Evolutionary conservation across 352 stramenopile species (phyloP), one percentile per base, ranked within the genome.

Genomic region (Stramenopiles sp.): DNA sequence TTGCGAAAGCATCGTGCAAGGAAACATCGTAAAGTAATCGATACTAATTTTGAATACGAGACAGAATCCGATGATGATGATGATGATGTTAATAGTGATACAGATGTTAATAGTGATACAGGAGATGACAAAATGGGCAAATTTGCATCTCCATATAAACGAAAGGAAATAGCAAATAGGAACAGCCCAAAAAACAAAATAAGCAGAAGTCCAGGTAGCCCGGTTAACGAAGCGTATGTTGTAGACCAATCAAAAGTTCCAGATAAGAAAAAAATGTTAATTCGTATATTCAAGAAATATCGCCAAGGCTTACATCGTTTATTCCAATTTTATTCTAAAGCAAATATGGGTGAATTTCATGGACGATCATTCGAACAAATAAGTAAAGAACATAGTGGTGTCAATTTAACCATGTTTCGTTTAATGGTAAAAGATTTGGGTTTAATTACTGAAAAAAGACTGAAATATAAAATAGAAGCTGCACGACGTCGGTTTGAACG

Each of bases 251-350:
- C n/a, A n/a, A n/a, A n/a, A n/a, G n/a, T n/a, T n/a, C n/a, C n/a
- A n/a, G n/a, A n/a, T 69, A 20, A 27, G 27, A 69, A 69, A 69
- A 27, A 69, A 69, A 69, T 69, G 53, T 27, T 69, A 69, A 69
- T 69, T 27, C 27, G 20, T 20, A 69, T 27, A 23, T 23, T 69
- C 20, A 69, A 27, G 53, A 69, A 69, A 69, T 69, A 69, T 69
- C 20, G 53, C 20, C 53, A 69, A 23, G 53, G 53, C 20, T 27
- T 69, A 69, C 20, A 69, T 27, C 53, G 53, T 20, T 69, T 69
- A 27, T 69, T 69, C 53, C 53, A 69, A 69, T 69, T 69, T 69
- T 69, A 69, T 27, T 69, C 53, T 20, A 69, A 69, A 69, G 53
- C 53, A 69, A 69, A 69, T 27, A 23, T 69, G 53, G 53, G 20